phyloP scores from a whole-genome alignment of 2,329 filamentous ascomycete species.

The Elsinoe ampelina region DNA sequence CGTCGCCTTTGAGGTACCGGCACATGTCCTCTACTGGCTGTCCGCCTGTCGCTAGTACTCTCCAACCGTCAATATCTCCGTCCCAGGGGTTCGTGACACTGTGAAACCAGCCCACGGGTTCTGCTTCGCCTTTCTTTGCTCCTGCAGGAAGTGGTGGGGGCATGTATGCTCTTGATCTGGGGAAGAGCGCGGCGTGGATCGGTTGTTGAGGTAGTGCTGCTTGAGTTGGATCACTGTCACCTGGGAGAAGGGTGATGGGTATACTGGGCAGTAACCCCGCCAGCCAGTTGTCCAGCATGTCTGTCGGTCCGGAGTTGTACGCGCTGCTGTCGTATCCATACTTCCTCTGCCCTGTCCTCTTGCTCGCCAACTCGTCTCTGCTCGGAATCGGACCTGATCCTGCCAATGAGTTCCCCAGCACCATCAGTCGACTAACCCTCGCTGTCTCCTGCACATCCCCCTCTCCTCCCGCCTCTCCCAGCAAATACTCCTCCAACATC shows the following conservation, averaged over 20 bases:
- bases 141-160: slow-evolving; percentile 33
- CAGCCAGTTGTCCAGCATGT: slow-evolving; percentile 76
- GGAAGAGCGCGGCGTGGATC: slow-evolving; percentile 87
- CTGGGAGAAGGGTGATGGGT: slow-evolving; percentile 81
- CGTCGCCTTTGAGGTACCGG: slow-evolving; percentile 74
- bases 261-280: slow-evolving; percentile 72
- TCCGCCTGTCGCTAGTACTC: slow-evolving; percentile 74
- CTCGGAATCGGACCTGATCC: slow-evolving; percentile 39
- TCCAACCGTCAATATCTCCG: slow-evolving; percentile 81
- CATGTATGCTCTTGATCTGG: slow-evolving; percentile 60
- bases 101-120: slow-evolving; percentile 65
- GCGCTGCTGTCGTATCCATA: slow-evolving; percentile 87
- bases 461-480: slow-evolving; percentile 65
- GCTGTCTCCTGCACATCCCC: slow-evolving; percentile 50
- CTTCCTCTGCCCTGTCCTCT: slow-evolving; percentile 54
- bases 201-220: slow-evolving; percentile 85
- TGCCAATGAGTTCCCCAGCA: slow-evolving; percentile 80
- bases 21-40: slow-evolving; percentile 92
- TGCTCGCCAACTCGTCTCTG: slow-evolving; percentile 37
- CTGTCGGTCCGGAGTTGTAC: slow-evolving; percentile 80
- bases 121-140: slow-evolving; percentile 16
- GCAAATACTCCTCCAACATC: slow-evolving; percentile 74
- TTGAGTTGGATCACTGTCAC: slow-evolving; percentile 77
- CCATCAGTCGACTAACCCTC: slow-evolving; percentile 73
- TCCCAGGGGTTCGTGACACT: slow-evolving; percentile 89